Base-by-base conservation (phyloP, 2,329 filamentous ascomycete species). In the Karstenula rhodostoma region DNA sequence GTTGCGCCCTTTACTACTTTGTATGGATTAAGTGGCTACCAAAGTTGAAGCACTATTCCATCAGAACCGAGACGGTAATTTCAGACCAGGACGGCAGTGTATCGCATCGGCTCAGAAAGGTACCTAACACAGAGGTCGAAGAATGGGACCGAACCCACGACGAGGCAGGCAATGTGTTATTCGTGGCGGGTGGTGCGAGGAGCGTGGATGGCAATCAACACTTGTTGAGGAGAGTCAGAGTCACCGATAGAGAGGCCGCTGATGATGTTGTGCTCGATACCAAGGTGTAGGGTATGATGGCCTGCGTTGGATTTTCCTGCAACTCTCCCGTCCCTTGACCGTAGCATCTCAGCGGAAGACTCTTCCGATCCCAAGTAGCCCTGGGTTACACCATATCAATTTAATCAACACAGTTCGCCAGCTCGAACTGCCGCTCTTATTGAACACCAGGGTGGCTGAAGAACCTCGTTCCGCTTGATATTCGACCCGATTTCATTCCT, bases 101-200 rank as follows among this genome's bases (percentile, higher is more conserved):
- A 0, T 69, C 68, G 44, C 71, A 75, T 60, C 56, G 63, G 8
- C 55, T 75, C 46, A 59, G 54, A 25, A 71, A 67, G 40, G 64
- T 75, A 5, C 66, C 64, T 19, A 71, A 75, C 32, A 56, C 55
- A 2, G 60, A 71, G 29, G 52, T 74, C 17, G 66, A 57, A n/a
- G 66, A 72, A 47, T 75, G 72, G 68, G 73, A 76, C 65, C 61
- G 61, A 12, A 71, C 65, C 25, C 73, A 76, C 56, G 73, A 76
- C 51, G 69, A 65, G 7, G 63, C 68, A 2, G 70, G 70, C 0
- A 72, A 73, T 47, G 35, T 71, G n/a, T 51, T 69, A 7, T 50
- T 56, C 8, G 62, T 59, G 15, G 61, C 54, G 10, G 44, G 22
- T n/a, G 50, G 33, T n/a, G 35, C 50, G 10, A 42, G 33, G 17